Conservation (phyloP, 2,329 filamentous ascomycete species). For the Coleophoma cylindrospora region DNA sequence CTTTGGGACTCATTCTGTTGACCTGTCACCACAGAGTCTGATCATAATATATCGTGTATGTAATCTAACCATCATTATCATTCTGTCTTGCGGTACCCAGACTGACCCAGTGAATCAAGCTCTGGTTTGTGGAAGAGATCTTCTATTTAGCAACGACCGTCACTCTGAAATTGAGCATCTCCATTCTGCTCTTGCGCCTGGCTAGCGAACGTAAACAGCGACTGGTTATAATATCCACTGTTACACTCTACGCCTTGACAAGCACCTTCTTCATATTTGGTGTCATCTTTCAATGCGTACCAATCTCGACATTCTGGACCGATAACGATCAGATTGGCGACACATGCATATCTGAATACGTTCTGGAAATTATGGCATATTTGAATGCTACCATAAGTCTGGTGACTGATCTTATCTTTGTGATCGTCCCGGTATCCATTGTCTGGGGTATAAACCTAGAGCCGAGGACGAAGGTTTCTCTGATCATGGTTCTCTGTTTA, state of each 20-base stretch:
- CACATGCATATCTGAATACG: neutral
- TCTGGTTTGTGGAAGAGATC: constrained; percentile 1
- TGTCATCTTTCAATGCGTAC: constrained; percentile 7
- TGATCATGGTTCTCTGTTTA: constrained; percentile 1
- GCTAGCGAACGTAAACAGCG: neutral
- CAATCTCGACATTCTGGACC: constrained; percentile 1
- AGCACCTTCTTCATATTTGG: constrained; percentile 23
- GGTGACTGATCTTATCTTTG: constrained; percentile 1
- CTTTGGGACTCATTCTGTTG: neutral
- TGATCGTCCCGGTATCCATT: neutral
- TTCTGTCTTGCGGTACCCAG: neutral
- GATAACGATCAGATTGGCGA: neutral
- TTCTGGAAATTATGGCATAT: neutral
- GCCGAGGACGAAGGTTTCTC: neutral
- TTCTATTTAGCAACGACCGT: constrained; percentile 1
- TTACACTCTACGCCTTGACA: constrained; percentile 11
- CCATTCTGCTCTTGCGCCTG: constrained; percentile 1
- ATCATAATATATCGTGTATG: neutral
- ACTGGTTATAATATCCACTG: neutral
- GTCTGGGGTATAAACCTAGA: constrained; percentile 1
- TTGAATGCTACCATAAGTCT: neutral
- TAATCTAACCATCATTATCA: neutral
- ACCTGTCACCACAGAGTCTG: neutral
- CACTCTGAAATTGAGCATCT: constrained; percentile 1
- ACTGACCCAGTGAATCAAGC: neutral